Conservation (phyloP, 371 early-diverging fungal genomes). For the Thermomucor indicae-seudaticae region DNA sequence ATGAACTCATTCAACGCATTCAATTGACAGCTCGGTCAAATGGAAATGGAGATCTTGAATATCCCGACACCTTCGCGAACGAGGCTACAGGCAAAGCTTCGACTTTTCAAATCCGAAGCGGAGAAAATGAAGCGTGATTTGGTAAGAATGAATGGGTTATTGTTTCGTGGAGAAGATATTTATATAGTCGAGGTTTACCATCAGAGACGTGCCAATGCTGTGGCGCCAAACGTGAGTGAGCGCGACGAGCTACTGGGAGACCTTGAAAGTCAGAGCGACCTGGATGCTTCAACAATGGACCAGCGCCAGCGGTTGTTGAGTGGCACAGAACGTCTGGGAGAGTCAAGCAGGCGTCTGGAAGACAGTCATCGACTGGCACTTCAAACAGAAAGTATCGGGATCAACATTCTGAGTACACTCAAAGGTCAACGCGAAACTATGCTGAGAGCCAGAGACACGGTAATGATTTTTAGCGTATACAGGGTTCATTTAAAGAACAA, state of each 20-base stretch:
- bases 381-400: conserved; percentile 88
- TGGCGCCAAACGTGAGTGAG: conserved; percentile 41
- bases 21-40: conserved; percentile 69
- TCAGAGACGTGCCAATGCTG: conserved; percentile 39
- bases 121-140: conserved; percentile 74
- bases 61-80: conserved; percentile 64
- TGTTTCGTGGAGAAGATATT: neutral
- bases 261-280: conserved; percentile 34
- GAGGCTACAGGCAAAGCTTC: conserved; percentile 68
- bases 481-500: neutral
- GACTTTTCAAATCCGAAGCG: conserved; percentile 72
- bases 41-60: conserved; percentile 87
- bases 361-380: conserved; percentile 88
- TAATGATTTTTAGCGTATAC: conserved; percentile 27
- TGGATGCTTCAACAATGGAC: conserved; percentile 68
- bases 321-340: conserved; percentile 82
- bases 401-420: conserved; percentile 76
- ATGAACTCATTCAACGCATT: neutral
- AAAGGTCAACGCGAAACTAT: conserved; percentile 91
- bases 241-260: conserved; percentile 67
- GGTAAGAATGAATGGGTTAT: conserved; percentile 31
- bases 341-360: conserved; percentile 76
- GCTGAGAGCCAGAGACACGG: conserved; percentile 77
- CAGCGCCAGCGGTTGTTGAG: conserved; percentile 80
- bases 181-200: neutral